Conservation (phyloP, 2,329 filamentous ascomycete species). For the Trichoderma semiorbis region DNA sequence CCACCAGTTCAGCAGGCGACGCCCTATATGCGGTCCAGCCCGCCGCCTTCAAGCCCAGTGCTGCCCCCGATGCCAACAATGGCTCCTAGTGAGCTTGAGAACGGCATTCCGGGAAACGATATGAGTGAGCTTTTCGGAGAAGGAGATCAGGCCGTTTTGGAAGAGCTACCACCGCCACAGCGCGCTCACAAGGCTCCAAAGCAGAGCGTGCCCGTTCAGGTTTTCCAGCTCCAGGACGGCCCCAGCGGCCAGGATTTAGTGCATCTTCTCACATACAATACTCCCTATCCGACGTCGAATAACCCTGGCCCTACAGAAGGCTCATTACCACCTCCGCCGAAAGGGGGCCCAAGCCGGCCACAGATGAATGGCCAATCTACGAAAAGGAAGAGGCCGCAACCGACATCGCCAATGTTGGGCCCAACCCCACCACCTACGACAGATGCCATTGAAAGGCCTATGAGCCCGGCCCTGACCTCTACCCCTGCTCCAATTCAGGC, state of each 20-base stretch:
- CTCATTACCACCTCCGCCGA: conserved; percentile 27
- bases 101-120: conserved; percentile 81
- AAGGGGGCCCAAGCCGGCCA: conserved; percentile 21
- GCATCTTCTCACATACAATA: conserved; percentile 33
- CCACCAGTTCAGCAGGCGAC: conserved; percentile 71
- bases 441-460: conserved; percentile 34
- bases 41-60: conserved; percentile 75
- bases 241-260: conserved; percentile 35
- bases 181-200: conserved; percentile 29
- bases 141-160: conserved; percentile 44
- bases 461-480: conserved; percentile 25
- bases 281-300: conserved; percentile 22
- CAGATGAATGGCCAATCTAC: conserved; percentile 18
- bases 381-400: conserved; percentile 22
- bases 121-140: conserved; percentile 68
- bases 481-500: background rate
- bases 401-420: conserved; percentile 26
- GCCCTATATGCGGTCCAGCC: conserved; percentile 54
- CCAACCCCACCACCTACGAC: conserved; percentile 41
- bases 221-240: conserved; percentile 39
- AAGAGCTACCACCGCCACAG: conserved; percentile 17
- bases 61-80: conserved; percentile 58
- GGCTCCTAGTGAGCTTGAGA: conserved; percentile 64
- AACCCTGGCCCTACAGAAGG: conserved; percentile 21
- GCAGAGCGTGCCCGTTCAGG: conserved; percentile 42